These are phyloP conservation scores for Penicillium lagena DNA, from an alignment of 495 filamentous ascomycete genomes.

Conservation along the genomic window DNA sequence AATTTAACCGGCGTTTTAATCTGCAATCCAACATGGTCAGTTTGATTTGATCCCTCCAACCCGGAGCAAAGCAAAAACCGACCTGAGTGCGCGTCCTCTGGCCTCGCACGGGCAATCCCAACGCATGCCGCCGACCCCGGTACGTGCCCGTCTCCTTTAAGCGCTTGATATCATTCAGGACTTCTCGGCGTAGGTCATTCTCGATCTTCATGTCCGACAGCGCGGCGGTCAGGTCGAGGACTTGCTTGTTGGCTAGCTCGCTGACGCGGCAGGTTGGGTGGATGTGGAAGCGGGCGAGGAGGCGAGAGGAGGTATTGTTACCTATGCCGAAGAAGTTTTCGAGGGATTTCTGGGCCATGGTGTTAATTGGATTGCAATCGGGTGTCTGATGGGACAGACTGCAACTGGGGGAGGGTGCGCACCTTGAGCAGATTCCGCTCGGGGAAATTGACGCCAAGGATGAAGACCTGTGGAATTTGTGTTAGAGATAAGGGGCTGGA, in stretches of 20 bases:
- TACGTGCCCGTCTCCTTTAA: slow-evolving; percentile 89
- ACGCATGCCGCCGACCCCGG: slow-evolving; percentile 82
- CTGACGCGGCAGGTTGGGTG: slow-evolving; percentile 73
- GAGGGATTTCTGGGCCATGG: slow-evolving; percentile 63
- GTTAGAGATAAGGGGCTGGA: background rate
- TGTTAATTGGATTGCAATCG: slow-evolving; percentile 3
- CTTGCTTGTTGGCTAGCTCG: slow-evolving; percentile 60
- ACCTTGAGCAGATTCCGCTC: slow-evolving; percentile 78
- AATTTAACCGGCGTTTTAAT: slow-evolving; percentile 70
- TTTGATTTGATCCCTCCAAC: too few species aligned
- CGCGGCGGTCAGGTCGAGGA: slow-evolving; percentile 74
- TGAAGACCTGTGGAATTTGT: slow-evolving; percentile 55
- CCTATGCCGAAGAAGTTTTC: slow-evolving; percentile 89
- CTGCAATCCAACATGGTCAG: slow-evolving; percentile 22
- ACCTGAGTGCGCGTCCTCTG: slow-evolving; percentile 81
- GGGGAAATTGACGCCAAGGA: slow-evolving; percentile 78
- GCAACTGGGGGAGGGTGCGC: slow-evolving; percentile 20
- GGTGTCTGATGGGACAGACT: background rate
- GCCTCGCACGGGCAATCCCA: slow-evolving; percentile 79
- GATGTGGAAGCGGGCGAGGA: slow-evolving; percentile 84
- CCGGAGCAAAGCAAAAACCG: slow-evolving; percentile 17
- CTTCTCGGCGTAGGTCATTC: slow-evolving; percentile 70
- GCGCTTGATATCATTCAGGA: slow-evolving; percentile 78
- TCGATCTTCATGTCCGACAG: slow-evolving; percentile 91
- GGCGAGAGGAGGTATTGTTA: slow-evolving; percentile 55